Evolutionary conservation across 192 early-diverging fungal species (phyloP).

Genomic region (Linnemannia zychae): DNA sequence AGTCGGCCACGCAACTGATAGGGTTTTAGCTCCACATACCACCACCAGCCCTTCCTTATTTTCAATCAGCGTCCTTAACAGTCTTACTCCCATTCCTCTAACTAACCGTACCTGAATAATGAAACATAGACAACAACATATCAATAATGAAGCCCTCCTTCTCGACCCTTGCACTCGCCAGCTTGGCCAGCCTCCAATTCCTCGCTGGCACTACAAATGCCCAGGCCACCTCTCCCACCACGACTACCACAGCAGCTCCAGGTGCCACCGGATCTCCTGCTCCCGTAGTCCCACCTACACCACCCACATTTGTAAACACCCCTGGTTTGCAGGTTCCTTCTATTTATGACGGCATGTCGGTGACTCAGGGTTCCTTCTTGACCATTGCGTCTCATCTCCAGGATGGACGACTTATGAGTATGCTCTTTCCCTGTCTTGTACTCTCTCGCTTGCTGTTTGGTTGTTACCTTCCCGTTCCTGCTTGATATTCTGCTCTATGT

Average conservation of each 20-base stretch:
- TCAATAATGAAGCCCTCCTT: conserved; percentile 24
- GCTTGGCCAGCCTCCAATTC: conserved; percentile 26
- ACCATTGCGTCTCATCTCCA: conserved; percentile 21
- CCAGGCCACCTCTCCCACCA: background rate
- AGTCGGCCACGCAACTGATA: background rate
- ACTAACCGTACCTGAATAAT: background rate
- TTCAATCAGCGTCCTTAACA: background rate
- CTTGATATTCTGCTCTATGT: too few species aligned
- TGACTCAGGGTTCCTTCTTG: conserved; percentile 18
- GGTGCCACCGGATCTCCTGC: background rate
- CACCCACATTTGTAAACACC: conserved; percentile 29
- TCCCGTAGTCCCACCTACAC: conserved; percentile 3
- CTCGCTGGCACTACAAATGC: background rate
- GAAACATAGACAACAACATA: background rate
- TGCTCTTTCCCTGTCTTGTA: background rate
- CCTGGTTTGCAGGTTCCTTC: conserved; percentile 24
- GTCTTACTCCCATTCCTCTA: background rate
- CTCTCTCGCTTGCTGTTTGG: background rate
- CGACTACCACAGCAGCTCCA: background rate
- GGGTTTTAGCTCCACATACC: background rate
- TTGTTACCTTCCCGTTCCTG: background rate
- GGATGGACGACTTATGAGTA: conserved; percentile 22
- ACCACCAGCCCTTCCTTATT: background rate
- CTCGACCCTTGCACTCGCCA: conserved; percentile 16
- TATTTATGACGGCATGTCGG: conserved; percentile 18